Percentiles rank a stretch among this genome's conserved stretches.
Evolutionary conservation across 176 grass and related monocot species (phyloP).

Genomic region (Aegilops speltoides): DNA sequence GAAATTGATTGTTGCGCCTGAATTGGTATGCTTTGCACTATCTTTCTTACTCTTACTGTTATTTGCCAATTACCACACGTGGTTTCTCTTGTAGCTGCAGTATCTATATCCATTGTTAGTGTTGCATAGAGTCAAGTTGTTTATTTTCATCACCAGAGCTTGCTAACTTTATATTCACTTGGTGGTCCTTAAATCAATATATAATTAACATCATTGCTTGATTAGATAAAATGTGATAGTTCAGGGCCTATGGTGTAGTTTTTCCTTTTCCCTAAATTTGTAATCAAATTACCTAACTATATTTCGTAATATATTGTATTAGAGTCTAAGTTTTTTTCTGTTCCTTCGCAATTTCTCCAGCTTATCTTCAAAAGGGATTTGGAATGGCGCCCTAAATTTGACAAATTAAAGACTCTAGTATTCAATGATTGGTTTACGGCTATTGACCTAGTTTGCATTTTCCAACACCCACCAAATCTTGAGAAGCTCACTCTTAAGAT

Average conservation of each 20-base stretch:
- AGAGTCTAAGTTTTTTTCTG: not conserved
- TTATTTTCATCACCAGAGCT: not conserved
- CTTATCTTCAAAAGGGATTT: not conserved
- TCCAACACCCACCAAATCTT: not conserved
- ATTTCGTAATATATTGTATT: not conserved
- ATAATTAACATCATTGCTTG: too few species aligned
- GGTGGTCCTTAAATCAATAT: too few species aligned
- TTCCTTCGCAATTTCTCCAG: not conserved
- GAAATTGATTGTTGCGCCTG: not conserved
- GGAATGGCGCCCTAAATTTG: not conserved
- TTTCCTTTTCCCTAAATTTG: not conserved
- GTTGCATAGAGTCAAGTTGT: not conserved
- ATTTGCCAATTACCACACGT: too few species aligned
- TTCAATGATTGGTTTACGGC: not conserved
- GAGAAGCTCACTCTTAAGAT: not conserved
- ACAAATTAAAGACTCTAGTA: not conserved
- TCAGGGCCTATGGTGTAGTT: not conserved
- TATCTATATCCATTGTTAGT: not conserved
- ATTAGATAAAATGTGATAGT: too few species aligned
- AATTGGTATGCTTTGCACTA: not conserved
- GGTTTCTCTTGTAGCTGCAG: not conserved
- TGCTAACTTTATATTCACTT: not conserved
- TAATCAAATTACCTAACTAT: not conserved
- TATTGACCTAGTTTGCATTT: not conserved
- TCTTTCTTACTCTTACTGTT: not conserved